A percentile compares a stretch with the other conserved stretches of the same genome.
Evolutionary conservation across 805 yeast species (phyloP).

Genomic region (Yamadazyma sp.): DNA sequence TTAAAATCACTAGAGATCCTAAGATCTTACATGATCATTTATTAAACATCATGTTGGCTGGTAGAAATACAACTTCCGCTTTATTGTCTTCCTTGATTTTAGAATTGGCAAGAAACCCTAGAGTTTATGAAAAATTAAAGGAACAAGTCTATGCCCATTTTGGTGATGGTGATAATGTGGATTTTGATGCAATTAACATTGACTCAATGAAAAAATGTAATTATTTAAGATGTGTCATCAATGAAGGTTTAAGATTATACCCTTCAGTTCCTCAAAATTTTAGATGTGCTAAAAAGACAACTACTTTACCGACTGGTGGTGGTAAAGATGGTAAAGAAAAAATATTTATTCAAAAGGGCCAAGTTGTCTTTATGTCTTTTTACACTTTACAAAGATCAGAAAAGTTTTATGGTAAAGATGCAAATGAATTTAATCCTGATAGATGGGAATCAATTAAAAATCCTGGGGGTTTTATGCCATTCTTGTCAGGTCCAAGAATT

Average conservation of each 20-base stretch:
- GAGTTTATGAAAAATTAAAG: conserved; percentile 25
- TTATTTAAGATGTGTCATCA: conserved; percentile 27
- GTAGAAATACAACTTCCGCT: conserved; percentile 36
- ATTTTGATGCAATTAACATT: conserved; percentile 23
- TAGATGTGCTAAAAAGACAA: conserved; percentile 23
- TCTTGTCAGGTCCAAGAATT: conserved; percentile 56
- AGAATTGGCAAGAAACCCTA: conserved; percentile 32
- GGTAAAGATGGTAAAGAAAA: conserved; percentile 25
- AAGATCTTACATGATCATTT: conserved; percentile 35
- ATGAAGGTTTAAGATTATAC: conserved; percentile 31
- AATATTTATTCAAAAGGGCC: conserved; percentile 41
- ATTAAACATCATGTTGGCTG: conserved; percentile 38
- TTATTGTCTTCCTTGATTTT: conserved; percentile 26
- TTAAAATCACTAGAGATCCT: conserved; percentile 34
- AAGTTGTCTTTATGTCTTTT: conserved; percentile 38
- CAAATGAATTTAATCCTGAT: conserved; percentile 45
- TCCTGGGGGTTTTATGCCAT: conserved; percentile 51
- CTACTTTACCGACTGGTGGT: conserved; percentile 31
- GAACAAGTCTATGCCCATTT: conserved; percentile 24
- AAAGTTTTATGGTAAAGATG: conserved; percentile 44
- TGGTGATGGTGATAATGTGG: conserved; percentile 20
- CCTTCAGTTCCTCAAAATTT: conserved; percentile 37
- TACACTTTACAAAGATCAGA: conserved; percentile 43
- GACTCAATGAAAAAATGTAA: conserved; percentile 33
- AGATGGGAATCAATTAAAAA: conserved; percentile 43